A percentile compares a stretch with the other conserved stretches of the same genome.
These are phyloP conservation scores for Pyrus hybrid DNA, from an alignment of 331 rosid genomes.

Conservation along the genomic window DNA sequence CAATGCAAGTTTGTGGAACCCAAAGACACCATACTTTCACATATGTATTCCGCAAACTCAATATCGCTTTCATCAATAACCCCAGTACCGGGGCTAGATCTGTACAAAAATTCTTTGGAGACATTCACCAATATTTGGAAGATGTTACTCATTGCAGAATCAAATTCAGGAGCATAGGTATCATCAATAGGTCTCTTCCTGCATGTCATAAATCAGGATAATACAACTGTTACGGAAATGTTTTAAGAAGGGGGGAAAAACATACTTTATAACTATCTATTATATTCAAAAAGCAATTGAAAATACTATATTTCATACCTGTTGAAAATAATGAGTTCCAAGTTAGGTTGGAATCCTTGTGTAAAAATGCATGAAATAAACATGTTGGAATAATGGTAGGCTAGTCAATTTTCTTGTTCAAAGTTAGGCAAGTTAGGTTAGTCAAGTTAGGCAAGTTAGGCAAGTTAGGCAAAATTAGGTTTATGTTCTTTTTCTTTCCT, in stretches of 20 bases:
- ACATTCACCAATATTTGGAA: constrained; percentile 67
- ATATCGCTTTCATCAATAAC: constrained; percentile 61
- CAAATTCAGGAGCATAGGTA: constrained; percentile 58
- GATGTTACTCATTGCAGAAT: constrained; percentile 63
- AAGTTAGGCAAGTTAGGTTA: too few relatives aligned
- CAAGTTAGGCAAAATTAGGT: too few relatives aligned
- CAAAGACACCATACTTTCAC: constrained; percentile 85
- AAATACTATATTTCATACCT: constrained; percentile 43
- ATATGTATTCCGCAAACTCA: constrained; percentile 68
- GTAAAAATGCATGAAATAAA: too few relatives aligned
- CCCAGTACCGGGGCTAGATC: constrained; percentile 42
- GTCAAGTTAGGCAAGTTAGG: too few relatives aligned
- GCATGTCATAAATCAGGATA: constrained; percentile 23
- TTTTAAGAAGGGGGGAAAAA: background rate
- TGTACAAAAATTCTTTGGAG: constrained; percentile 61
- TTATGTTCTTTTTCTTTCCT: too few relatives aligned
- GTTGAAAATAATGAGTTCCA: too few relatives aligned
- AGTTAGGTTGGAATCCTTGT: too few relatives aligned
- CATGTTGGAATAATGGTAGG: too few relatives aligned
- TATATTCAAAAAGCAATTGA: background rate
- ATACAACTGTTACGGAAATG: constrained; percentile 8
- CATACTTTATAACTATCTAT: background rate
- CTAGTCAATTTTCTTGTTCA: too few relatives aligned
- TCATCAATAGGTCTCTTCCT: constrained; percentile 90
- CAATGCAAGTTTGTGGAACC: constrained; percentile 81